Conservation (phyloP, 345 rosid genomes). For the Populus simonii region DNA sequence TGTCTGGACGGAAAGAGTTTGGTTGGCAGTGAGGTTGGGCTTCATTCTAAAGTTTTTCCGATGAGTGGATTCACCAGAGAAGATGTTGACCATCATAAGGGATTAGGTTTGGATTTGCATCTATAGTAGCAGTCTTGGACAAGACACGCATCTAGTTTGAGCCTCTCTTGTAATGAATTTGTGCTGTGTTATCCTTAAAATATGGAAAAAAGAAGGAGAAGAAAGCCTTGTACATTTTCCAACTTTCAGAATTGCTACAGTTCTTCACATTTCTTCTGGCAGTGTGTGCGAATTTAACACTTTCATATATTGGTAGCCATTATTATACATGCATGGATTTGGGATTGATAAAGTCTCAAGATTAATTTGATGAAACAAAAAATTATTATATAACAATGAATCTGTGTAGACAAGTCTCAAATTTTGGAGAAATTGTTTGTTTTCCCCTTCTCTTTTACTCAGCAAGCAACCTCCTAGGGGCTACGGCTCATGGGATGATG, state of each 20-base stretch:
- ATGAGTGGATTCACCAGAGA: constrained; percentile 10
- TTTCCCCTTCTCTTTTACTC: too few relatives aligned
- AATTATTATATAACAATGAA: too few relatives aligned
- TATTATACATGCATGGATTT: neutral
- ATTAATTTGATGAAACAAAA: too few relatives aligned
- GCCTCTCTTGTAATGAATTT: neutral
- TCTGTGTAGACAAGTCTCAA: too few relatives aligned
- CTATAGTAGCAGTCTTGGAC: neutral
- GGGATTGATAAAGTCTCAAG: neutral
- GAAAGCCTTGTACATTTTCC: neutral
- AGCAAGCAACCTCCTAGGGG: neutral
- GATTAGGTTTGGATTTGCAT: constrained; percentile 26
- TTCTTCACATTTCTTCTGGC: neutral
- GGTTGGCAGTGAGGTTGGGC: neutral
- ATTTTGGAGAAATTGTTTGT: too few relatives aligned
- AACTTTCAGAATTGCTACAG: neutral
- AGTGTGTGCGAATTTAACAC: neutral
- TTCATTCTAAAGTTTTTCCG: neutral
- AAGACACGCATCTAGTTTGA: neutral
- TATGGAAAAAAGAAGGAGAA: neutral
- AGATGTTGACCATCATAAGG: constrained; percentile 9
- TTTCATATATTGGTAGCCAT: neutral
- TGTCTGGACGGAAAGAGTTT: neutral
- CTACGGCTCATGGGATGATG: neutral
- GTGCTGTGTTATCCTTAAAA: neutral